Evolutionary conservation across 768 basidiomycete species (phyloP).

Genomic region (Mycena metata): DNA sequence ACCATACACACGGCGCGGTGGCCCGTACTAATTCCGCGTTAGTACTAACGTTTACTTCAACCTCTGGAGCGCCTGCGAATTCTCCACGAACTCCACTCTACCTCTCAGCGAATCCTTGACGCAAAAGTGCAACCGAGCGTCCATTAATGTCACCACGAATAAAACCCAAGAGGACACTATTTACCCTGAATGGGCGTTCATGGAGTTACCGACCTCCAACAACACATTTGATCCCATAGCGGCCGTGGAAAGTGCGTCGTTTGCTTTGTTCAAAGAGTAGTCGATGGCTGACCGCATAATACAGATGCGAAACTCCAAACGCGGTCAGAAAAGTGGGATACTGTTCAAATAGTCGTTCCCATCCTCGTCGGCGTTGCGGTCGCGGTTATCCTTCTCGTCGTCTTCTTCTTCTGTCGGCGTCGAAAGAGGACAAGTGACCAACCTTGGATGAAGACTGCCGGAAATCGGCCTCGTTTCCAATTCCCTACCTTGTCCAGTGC

Average conservation of each 20-base stretch:
- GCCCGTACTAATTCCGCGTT: not conserved
- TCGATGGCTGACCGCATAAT: not conserved
- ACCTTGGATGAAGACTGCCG: slow-evolving; percentile 30
- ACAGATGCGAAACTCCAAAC: slow-evolving; percentile 22
- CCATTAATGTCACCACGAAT: slow-evolving; percentile 19
- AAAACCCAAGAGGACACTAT: not conserved
- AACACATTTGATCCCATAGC: slow-evolving; percentile 26
- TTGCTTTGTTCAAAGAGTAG: not conserved
- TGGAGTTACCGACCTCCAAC: slow-evolving; percentile 27
- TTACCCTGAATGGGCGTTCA: slow-evolving; percentile 32
- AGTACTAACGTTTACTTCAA: slow-evolving; percentile 37
- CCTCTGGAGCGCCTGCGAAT: slow-evolving; percentile 35
- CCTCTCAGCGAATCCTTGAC: slow-evolving; percentile 15
- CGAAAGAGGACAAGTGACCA: slow-evolving; percentile 16
- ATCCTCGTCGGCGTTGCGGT: slow-evolving; percentile 28
- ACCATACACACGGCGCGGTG: not conserved
- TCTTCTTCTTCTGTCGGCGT: slow-evolving; percentile 17
- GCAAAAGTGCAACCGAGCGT: slow-evolving; percentile 22
- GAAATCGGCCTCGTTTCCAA: slow-evolving; percentile 31
- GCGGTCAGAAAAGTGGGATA: slow-evolving; percentile 23
- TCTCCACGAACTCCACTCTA: slow-evolving; percentile 15
- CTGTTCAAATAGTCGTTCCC: slow-evolving; percentile 30
- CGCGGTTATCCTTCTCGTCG: not conserved
- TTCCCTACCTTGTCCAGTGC: slow-evolving; percentile 30
- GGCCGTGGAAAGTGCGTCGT: slow-evolving; percentile 32